Evolutionary conservation across 768 basidiomycete genomes (phyloP).

Genomic region (Pseudohyphozyma bogoriensis): DNA sequence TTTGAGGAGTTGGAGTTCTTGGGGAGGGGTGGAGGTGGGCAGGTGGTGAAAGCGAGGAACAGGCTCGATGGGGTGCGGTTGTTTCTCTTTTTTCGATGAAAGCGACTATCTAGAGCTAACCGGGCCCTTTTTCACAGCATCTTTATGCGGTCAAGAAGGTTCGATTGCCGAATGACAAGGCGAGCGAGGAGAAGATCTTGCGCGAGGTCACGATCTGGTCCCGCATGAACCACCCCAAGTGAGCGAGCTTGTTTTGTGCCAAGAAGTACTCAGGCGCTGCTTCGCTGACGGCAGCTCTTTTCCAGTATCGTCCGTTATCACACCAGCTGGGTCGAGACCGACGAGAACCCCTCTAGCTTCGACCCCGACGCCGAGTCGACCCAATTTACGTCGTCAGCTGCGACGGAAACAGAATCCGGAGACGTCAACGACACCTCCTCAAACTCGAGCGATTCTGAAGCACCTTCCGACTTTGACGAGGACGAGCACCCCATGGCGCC

Average conservation of each 20-base stretch:
- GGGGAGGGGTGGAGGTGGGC: conserved; percentile 32
- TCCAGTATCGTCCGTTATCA: conserved; percentile 31
- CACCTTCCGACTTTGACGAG: neutral
- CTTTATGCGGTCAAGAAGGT: conserved; percentile 33
- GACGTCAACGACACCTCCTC: conserved; percentile 8
- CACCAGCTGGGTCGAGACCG: conserved; percentile 30
- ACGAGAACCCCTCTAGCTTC: conserved; percentile 8
- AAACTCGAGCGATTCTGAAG: conserved; percentile 11
- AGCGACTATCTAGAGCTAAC: no score
- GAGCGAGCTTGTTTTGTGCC: neutral
- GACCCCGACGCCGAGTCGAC: conserved; percentile 6
- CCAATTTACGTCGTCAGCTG: no score
- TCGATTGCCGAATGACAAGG: conserved; percentile 27
- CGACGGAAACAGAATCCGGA: neutral
- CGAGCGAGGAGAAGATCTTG: conserved; percentile 29
- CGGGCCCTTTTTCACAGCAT: no score
- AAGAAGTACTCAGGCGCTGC: no score
- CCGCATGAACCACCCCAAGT: conserved; percentile 26
- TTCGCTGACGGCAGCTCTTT: conserved; percentile 1
- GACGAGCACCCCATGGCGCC: conserved; percentile 1
- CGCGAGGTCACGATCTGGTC: conserved; percentile 34
- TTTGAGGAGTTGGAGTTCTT: conserved; percentile 34
- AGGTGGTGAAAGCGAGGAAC: conserved; percentile 34
- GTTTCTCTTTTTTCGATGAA: no score
- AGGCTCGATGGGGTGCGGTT: conserved; percentile 32